Conservation (phyloP, 805 yeast genomes). For the Myxozyma neotropica region DNA sequence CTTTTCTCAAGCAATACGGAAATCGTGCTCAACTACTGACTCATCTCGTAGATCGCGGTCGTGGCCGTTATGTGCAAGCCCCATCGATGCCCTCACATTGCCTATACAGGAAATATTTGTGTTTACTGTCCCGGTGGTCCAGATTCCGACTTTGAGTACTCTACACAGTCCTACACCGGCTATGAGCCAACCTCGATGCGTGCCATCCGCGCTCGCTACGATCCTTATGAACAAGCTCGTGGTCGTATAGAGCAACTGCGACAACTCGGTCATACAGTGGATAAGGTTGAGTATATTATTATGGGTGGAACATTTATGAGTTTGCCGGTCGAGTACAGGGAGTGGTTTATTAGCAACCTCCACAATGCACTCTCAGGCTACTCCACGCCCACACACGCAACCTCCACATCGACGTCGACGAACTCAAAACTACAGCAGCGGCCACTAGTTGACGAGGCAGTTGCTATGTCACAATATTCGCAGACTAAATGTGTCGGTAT, state of each 20-base stretch:
- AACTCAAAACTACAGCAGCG: neutral
- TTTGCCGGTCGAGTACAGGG: conserved; percentile 84
- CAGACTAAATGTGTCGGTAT: conserved; percentile 97
- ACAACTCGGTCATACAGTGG: conserved; percentile 93
- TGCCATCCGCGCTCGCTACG: conserved; percentile 97
- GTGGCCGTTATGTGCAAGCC: conserved; percentile 99
- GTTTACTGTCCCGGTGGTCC: conserved; percentile 99
- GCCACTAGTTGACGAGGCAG: conserved; percentile 76
- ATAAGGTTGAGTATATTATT: conserved; percentile 94
- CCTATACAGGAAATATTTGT: conserved; percentile 97
- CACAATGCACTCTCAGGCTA: conserved; percentile 96
- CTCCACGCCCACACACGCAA: conserved; percentile 53
- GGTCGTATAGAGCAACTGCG: conserved; percentile 96
- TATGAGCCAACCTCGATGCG: conserved; percentile 99
- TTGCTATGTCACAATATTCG: conserved; percentile 86
- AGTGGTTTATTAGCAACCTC: conserved; percentile 79
- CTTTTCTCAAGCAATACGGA: neutral
- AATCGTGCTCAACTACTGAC: neutral
- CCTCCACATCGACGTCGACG: neutral
- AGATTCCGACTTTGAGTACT: conserved; percentile 95
- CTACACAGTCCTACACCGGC: conserved; percentile 97
- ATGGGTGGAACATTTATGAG: conserved; percentile 99
- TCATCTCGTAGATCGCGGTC: conserved; percentile 66
- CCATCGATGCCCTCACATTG: conserved; percentile 98
- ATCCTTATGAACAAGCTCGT: conserved; percentile 97